Base-by-base conservation (phyloP, 2,329 filamentous ascomycete genomes). In the Sporothrix pseudoabietina region DNA sequence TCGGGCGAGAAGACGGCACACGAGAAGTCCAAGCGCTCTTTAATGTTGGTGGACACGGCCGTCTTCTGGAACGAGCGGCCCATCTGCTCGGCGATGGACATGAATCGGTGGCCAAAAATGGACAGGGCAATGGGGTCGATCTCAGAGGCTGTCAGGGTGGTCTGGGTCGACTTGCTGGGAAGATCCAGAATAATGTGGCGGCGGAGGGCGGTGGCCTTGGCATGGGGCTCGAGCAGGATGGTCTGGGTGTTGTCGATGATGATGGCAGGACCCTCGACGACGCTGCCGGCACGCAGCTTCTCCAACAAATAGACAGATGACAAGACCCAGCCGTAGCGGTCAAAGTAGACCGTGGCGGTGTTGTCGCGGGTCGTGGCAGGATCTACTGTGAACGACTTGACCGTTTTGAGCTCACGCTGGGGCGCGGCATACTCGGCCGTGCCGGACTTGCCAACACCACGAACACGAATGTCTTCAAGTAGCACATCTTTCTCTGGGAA, bases 231-330 rank as follows among this genome's bases (percentile, higher is more conserved):
- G 1, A 98, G 90, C 0, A 98, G 92, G 75, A 98, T 96, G 0
- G 94, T 98, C 81, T 98, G 94, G 0, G 92, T 94, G 7, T 91
- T 91, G 78, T 94, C 94, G 2, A 93, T 93, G 74, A 97, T 87
- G 81, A 97, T 93, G 0, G 94, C 94, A 0, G 94, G 94, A 0
- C 94, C 94, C 69, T 86, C 84, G 71, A 97, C 41, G 10, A 66
- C 84, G 32, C 89, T 90, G 1, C 94, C 93, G 5, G 92, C 85
- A 1, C 85, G 83, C 10, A 97, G 84, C 74, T 94, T 87, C 75
- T 92, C 89, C 0, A 98, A 87, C 80, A 92, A 94, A 66, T 94
- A 97, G 66, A 97, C 89, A 0, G 93, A 90, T 0, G 94, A 97
- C n/a, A 94, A 87, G 76, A 87, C 84, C 47, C 93, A 87, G 0